Conservation (phyloP, 176 grass and related monocot species). For the Oryza officinalis region DNA sequence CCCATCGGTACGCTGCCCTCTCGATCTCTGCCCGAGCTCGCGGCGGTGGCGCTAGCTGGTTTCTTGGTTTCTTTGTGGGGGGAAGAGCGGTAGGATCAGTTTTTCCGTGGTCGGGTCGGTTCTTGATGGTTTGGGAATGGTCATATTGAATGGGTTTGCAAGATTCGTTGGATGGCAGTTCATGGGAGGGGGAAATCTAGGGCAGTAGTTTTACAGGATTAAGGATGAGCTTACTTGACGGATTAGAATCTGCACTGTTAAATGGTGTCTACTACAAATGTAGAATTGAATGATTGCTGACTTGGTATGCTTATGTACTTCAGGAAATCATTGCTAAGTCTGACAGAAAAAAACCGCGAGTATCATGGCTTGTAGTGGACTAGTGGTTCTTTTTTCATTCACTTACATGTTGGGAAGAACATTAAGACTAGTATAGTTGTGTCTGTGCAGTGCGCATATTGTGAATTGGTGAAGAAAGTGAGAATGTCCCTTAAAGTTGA, state of each 20-base stretch:
- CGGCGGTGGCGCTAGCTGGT: neutral
- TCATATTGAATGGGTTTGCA: neutral
- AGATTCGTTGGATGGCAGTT: neutral
- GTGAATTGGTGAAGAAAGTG: neutral
- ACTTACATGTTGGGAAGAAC: neutral
- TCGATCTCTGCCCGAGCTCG: neutral
- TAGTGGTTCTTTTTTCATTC: neutral
- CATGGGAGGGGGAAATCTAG: neutral
- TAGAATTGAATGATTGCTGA: neutral
- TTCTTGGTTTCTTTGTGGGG: neutral
- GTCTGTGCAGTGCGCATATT: neutral
- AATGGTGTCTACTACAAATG: neutral
- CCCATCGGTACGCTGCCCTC: slow-evolving; percentile 65
- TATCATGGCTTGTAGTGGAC: neutral
- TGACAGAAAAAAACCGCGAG: too few species aligned
- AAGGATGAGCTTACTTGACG: neutral
- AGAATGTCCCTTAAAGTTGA: neutral
- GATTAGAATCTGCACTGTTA: neutral
- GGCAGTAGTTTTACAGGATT: neutral
- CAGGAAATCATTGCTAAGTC: neutral
- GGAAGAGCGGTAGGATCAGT: neutral
- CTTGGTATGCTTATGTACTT: neutral
- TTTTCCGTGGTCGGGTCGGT: neutral
- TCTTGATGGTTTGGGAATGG: neutral
- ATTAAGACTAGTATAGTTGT: neutral